Evolutionary conservation across 768 basidiomycete species (phyloP).

Genomic region (Xerocomellus chrysenteron): DNA sequence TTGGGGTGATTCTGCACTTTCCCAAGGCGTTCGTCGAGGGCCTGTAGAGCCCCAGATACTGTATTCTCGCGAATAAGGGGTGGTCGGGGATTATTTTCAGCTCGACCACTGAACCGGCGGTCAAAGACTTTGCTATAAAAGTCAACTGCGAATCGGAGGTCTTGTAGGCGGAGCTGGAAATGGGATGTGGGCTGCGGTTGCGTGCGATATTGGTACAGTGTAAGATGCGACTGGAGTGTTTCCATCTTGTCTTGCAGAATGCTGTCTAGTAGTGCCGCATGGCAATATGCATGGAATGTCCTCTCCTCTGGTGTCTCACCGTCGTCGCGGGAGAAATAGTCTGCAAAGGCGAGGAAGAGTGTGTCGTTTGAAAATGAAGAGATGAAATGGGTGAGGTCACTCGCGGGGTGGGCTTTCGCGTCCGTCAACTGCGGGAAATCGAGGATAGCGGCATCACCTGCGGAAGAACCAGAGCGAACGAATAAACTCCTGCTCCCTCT

Average conservation of each 20-base stretch:
- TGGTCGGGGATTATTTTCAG: conserved; percentile 62
- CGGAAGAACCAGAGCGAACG: conserved; percentile 81
- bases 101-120: conserved; percentile 68
- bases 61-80: conserved; percentile 74
- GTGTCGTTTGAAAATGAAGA: conserved; percentile 83
- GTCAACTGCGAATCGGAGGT: conserved; percentile 70
- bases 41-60: conserved; percentile 61
- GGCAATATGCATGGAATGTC: conserved; percentile 68
- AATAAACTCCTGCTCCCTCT: conserved; percentile 90
- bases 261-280: conserved; percentile 78
- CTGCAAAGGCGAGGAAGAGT: conserved; percentile 77
- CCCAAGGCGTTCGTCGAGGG: conserved; percentile 58
- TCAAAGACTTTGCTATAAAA: conserved; percentile 79
- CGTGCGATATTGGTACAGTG: conserved; percentile 64
- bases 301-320: conserved; percentile 59
- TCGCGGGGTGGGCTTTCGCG: conserved; percentile 62
- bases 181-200: conserved; percentile 57
- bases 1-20: conserved; percentile 28
- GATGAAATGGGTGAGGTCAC: conserved; percentile 82
- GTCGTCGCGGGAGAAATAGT: conserved; percentile 66
- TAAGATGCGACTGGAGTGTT: conserved; percentile 72
- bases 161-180: conserved; percentile 69
- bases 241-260: conserved; percentile 89
- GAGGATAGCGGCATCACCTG: conserved; percentile 79
- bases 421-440: conserved; percentile 81